phyloP scores from a whole-genome alignment of 2,329 filamentous ascomycete genomes.

The Microsporum audouinii region DNA sequence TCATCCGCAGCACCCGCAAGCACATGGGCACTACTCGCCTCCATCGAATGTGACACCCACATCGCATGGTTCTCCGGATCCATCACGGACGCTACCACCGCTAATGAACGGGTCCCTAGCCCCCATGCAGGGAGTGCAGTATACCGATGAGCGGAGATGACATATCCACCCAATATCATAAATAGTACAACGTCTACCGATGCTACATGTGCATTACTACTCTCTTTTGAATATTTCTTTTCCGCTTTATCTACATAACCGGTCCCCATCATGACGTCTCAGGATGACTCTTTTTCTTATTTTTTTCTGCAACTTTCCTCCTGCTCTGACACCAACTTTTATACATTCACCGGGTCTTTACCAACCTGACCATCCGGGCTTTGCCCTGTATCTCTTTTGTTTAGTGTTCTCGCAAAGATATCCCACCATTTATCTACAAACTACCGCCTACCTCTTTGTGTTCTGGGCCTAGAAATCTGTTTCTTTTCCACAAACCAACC shows the following conservation, averaged over 20 bases:
- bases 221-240: not conserved
- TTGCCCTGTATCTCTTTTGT: not conserved
- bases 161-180: not conserved
- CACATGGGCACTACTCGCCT: constrained; percentile 28
- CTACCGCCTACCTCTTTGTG: not conserved
- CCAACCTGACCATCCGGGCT: not conserved
- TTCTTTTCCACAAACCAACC: not conserved
- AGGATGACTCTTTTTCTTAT: not conserved
- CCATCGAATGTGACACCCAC: constrained; percentile 19
- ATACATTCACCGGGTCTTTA: not conserved
- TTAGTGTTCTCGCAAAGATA: not conserved
- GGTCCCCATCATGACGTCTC: not conserved
- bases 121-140: constrained; percentile 42
- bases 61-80: constrained; percentile 28
- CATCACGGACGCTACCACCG: constrained; percentile 37
- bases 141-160: constrained; percentile 38
- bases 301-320: not conserved
- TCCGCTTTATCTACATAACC: not conserved
- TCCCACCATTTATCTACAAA: not conserved
- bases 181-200: not conserved
- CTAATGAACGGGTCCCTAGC: constrained; percentile 35
- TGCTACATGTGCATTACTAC: not conserved
- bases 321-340: not conserved
- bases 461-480: not conserved
- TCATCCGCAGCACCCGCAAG: constrained; percentile 20